Conservation (phyloP, 371 early-diverging fungal genomes). For the Fennellomyces sp. region DNA sequence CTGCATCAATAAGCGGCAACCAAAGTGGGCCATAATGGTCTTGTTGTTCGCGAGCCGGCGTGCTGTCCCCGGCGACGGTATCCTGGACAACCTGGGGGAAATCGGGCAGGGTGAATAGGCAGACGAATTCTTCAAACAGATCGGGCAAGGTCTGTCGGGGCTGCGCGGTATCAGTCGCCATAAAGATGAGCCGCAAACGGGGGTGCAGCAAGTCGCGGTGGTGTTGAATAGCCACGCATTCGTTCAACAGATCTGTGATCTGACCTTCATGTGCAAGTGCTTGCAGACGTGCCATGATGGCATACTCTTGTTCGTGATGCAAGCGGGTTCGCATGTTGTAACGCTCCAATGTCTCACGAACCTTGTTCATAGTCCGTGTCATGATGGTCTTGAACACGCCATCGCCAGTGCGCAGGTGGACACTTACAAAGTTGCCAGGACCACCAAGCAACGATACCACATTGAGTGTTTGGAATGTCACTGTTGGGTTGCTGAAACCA, state of each 20-base stretch:
- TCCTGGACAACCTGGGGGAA: constrained; percentile 39
- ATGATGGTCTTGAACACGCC: constrained; percentile 37
- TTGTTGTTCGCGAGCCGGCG: background rate
- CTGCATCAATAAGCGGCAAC: constrained; percentile 50
- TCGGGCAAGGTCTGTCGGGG: constrained; percentile 44
- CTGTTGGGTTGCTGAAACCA: constrained; percentile 38
- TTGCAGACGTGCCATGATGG: background rate
- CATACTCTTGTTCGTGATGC: constrained; percentile 6
- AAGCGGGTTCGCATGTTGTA: background rate
- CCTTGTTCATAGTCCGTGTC: constrained; percentile 29
- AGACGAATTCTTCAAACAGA: constrained; percentile 48
- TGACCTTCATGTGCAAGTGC: background rate
- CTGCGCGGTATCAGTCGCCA: constrained; percentile 59
- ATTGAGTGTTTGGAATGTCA: constrained; percentile 25
- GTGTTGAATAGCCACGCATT: constrained; percentile 4
- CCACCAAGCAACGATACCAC: constrained; percentile 43
- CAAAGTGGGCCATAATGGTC: constrained; percentile 13
- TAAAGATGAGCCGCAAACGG: constrained; percentile 45
- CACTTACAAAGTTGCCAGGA: constrained; percentile 38
- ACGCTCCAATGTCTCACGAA: constrained; percentile 25
- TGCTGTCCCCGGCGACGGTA: constrained; percentile 7
- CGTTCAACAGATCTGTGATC: background rate
- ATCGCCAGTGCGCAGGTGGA: constrained; percentile 55
- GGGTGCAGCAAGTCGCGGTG: constrained; percentile 20
- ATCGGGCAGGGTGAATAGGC: constrained; percentile 56